Evolutionary conservation across 2,329 filamentous ascomycete species (phyloP).

Genomic region (Chaetomium sp.): DNA sequence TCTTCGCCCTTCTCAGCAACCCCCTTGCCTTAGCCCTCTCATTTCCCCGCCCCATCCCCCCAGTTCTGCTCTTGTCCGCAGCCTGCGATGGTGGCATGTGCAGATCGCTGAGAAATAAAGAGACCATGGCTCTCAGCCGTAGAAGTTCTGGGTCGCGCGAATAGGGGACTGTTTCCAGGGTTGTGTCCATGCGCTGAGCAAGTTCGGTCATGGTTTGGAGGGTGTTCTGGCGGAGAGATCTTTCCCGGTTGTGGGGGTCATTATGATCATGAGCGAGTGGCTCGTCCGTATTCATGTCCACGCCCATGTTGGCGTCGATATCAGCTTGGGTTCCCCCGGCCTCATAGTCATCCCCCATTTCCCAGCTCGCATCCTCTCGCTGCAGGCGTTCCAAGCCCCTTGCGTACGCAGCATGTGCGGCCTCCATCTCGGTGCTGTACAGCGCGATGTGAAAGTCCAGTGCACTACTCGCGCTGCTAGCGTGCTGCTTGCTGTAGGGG

Average conservation of each 20-base stretch:
- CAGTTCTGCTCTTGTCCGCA: conserved; percentile 26
- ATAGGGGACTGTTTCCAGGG: conserved; percentile 65
- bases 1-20: conserved; percentile 26
- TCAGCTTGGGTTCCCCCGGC: not conserved
- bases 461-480: conserved; percentile 53
- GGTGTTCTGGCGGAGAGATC: conserved; percentile 43
- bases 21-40: conserved; percentile 31
- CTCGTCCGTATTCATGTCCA: conserved; percentile 19
- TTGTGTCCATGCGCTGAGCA: conserved; percentile 60
- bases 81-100: conserved; percentile 36
- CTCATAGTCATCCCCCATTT: conserved; percentile 17
- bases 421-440: conserved; percentile 75
- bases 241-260: conserved; percentile 28
- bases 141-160: conserved; percentile 61
- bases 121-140: conserved; percentile 65
- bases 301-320: conserved; percentile 11
- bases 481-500: conserved; percentile 58
- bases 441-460: conserved; percentile 76
- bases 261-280: conserved; percentile 15
- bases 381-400: conserved; percentile 36
- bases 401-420: conserved; percentile 56
- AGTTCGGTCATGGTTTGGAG: conserved; percentile 56
- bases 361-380: conserved; percentile 7
- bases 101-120: conserved; percentile 69
- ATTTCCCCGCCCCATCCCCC: conserved; percentile 32